Conservation (phyloP, 2,329 filamentous ascomycete genomes). For the Diplocarpon mali region DNA sequence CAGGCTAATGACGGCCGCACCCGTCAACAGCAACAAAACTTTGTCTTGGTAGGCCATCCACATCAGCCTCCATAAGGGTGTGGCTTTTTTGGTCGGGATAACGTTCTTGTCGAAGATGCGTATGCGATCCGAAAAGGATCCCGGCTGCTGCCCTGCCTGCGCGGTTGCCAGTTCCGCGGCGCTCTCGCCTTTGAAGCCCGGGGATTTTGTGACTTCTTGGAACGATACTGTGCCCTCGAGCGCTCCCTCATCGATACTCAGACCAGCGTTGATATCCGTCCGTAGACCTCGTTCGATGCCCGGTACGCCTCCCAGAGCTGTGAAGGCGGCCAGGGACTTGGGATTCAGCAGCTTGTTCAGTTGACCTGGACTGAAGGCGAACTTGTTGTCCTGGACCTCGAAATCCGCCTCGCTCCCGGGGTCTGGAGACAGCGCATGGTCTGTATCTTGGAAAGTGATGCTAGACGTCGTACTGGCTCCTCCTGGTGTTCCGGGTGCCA, state of each 20-base stretch:
- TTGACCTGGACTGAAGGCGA: constrained; percentile 64
- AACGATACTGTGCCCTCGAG: constrained; percentile 55
- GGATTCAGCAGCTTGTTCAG: constrained; percentile 69
- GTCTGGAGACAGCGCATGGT: constrained; percentile 39
- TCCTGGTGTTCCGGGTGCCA: constrained; percentile 3
- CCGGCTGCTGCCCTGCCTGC: constrained; percentile 7
- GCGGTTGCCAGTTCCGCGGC: constrained; percentile 16
- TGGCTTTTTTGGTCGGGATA: constrained; percentile 55
- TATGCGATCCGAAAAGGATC: constrained; percentile 48
- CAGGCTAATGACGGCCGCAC: constrained; percentile 60
- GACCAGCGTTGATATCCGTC: constrained; percentile 50
- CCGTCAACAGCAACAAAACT: constrained; percentile 59
- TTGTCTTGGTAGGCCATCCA: constrained; percentile 81
- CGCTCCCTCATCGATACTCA: constrained; percentile 57
- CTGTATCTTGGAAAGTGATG: constrained; percentile 4
- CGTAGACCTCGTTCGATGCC: constrained; percentile 67
- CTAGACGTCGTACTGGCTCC: constrained; percentile 5
- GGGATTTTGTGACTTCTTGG: constrained; percentile 39
- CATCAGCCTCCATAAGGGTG: constrained; percentile 56
- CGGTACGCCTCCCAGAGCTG: constrained; percentile 59
- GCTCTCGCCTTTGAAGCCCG: constrained; percentile 1
- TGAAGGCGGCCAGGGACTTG: constrained; percentile 64
- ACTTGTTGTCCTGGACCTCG: constrained; percentile 53
- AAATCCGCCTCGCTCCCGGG: constrained; percentile 63
- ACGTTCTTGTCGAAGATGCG: constrained; percentile 59